Evolutionary conservation across 306 rosid genomes (phyloP).

Genomic region (Prunus kanzakura): DNA sequence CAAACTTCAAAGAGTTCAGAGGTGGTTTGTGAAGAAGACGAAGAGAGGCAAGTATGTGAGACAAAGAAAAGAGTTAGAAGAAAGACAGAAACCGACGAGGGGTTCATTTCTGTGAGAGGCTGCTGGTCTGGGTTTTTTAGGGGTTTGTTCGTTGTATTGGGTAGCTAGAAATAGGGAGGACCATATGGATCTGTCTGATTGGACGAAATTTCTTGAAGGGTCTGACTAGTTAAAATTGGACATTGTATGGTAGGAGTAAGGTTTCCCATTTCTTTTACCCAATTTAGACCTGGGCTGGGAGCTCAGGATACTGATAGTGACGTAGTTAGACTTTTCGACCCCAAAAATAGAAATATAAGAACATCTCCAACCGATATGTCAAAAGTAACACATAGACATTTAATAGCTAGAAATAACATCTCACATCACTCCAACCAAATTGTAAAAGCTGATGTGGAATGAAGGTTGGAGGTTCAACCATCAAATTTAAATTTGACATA

Average conservation of each 20-base stretch:
- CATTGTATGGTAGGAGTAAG: not conserved
- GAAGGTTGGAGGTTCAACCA: too few relatives aligned
- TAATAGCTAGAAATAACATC: too few relatives aligned
- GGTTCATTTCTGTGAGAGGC: constrained; percentile 10
- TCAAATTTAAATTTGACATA: too few relatives aligned
- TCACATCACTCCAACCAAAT: too few relatives aligned
- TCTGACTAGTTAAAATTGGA: not conserved
- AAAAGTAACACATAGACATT: too few relatives aligned
- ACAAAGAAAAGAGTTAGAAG: constrained; percentile 9
- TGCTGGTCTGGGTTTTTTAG: not conserved
- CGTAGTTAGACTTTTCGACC: too few relatives aligned
- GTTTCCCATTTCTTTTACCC: not conserved
- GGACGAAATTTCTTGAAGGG: not conserved
- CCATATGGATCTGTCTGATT: not conserved
- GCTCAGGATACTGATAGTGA: too few relatives aligned
- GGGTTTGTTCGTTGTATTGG: not conserved
- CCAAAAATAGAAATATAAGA: too few relatives aligned
- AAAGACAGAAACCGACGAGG: constrained; percentile 4
- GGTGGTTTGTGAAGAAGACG: constrained; percentile 27
- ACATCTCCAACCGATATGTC: too few relatives aligned
- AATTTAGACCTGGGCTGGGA: too few relatives aligned
- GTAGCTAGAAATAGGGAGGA: constrained; percentile 9
- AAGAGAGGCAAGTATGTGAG: constrained; percentile 14
- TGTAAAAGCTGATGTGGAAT: too few relatives aligned
- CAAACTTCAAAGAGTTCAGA: constrained; percentile 63